Conservation (phyloP, 441 rosid species). For the Viola pubescens region DNA sequence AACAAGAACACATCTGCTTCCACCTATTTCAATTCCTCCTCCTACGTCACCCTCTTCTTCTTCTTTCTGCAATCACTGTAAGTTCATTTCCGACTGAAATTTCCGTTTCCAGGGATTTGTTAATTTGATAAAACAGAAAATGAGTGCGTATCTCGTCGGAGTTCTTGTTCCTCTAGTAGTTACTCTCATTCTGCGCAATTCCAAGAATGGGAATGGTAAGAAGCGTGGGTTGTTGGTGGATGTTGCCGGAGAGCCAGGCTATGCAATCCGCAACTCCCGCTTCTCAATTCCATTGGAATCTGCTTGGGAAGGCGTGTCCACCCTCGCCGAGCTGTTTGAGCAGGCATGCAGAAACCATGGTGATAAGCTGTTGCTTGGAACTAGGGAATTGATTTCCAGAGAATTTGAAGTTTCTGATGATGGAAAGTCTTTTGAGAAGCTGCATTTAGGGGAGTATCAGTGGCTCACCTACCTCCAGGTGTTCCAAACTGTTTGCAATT, state of each 20-base stretch:
- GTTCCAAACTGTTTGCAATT: constrained; percentile 54
- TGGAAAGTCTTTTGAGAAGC: constrained; percentile 80
- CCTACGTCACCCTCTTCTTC: neutral
- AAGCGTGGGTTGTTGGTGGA: constrained; percentile 74
- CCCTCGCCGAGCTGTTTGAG: constrained; percentile 91
- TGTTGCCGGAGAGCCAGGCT: constrained; percentile 81
- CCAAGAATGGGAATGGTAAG: constrained; percentile 39
- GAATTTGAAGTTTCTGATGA: constrained; percentile 53
- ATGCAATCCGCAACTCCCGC: constrained; percentile 50
- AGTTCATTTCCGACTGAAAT: neutral
- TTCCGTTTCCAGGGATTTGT: neutral
- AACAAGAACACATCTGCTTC: neutral
- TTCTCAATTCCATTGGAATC: constrained; percentile 54
- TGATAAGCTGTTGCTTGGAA: constrained; percentile 63
- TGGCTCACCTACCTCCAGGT: constrained; percentile 65
- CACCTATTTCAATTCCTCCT: neutral
- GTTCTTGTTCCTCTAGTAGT: constrained; percentile 65
- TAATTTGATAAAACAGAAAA: constrained; percentile 17
- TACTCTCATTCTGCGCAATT: constrained; percentile 52
- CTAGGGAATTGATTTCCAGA: constrained; percentile 54
- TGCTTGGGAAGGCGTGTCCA: constrained; percentile 69
- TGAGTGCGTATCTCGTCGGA: constrained; percentile 74
- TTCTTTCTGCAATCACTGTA: neutral
- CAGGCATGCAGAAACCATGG: constrained; percentile 51
- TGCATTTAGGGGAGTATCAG: constrained; percentile 88